phyloP scores from a whole-genome alignment of 805 yeast species.

The Candida vaughaniae region DNA sequence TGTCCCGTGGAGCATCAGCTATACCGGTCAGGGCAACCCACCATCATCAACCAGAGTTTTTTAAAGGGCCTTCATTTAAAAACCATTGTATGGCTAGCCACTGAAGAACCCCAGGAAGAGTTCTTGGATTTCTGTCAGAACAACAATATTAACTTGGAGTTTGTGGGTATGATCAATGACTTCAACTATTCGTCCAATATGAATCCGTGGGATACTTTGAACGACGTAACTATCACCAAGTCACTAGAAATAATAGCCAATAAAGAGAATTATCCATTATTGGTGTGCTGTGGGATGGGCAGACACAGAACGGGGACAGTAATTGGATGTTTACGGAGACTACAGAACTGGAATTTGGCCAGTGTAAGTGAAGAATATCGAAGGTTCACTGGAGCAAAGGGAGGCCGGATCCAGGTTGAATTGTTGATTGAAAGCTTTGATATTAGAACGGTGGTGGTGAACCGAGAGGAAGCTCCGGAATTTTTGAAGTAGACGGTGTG shows the following conservation, averaged over 20 bases:
- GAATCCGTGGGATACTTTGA: slow-evolving; percentile 95
- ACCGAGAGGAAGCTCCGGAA: slow-evolving; percentile 19
- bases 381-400: slow-evolving; percentile 88
- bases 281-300: slow-evolving; percentile 98
- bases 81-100: slow-evolving; percentile 90
- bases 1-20: slow-evolving; percentile 89
- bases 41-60: slow-evolving; percentile 88
- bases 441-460: slow-evolving; percentile 33
- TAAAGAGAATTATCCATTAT: slow-evolving; percentile 72
- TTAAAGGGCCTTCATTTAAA: slow-evolving; percentile 68
- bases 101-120: slow-evolving; percentile 92
- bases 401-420: slow-evolving; percentile 91
- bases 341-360: slow-evolving; percentile 98
- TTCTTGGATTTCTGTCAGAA: slow-evolving; percentile 78
- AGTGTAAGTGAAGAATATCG: slow-evolving; percentile 89
- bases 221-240: slow-evolving; percentile 74
- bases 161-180: slow-evolving; percentile 79
- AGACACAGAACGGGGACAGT: slow-evolving; percentile 97
- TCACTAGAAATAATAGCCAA: slow-evolving; percentile 77
- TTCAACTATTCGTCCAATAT: slow-evolving; percentile 44
- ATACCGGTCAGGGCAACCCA: slow-evolving; percentile 92
- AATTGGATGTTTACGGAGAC: slow-evolving; percentile 84
- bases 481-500: slow-evolving; percentile 4
- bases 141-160: slow-evolving; percentile 71
- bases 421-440: slow-evolving; percentile 70